A percentile compares a stretch with the other conserved stretches of the same genome.
phyloP scores from a whole-genome alignment of 345 rosid genomes.

The Balakata baccata region DNA sequence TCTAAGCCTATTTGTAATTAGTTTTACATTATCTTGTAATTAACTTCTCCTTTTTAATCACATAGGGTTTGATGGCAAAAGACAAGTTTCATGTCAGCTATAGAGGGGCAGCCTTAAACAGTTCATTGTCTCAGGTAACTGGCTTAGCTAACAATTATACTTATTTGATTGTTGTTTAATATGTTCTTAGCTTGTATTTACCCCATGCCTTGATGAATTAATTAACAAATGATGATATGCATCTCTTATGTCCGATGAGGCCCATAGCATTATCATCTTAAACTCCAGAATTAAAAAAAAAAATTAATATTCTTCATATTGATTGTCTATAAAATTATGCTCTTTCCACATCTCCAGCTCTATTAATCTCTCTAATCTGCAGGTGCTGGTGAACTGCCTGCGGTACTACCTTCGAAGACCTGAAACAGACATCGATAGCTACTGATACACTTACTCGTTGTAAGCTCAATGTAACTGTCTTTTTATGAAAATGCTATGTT shows the following conservation, averaged over 20 bases:
- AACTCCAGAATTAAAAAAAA: neutral
- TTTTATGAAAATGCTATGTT: conserved; percentile 3
- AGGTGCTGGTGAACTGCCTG: conserved; percentile 77
- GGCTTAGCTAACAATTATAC: neutral
- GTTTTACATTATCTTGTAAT: neutral
- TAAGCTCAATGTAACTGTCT: conserved; percentile 19
- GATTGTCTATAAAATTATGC: neutral
- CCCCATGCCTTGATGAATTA: neutral
- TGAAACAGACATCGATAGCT: conserved; percentile 82
- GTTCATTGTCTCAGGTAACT: conserved; percentile 71
- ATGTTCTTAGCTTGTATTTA: neutral
- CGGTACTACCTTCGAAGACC: conserved; percentile 93
- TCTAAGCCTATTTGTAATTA: too few relatives aligned
- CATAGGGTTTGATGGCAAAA: conserved; percentile 85
- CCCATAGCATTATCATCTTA: neutral
- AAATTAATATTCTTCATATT: neutral
- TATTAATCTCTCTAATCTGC: conserved; percentile 18
- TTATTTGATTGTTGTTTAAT: neutral
- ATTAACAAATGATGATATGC: neutral
- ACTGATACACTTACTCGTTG: conserved; percentile 31
- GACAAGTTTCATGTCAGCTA: conserved; percentile 97
- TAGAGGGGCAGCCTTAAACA: conserved; percentile 71
- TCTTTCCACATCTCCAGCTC: neutral
- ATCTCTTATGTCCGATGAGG: too few relatives aligned
- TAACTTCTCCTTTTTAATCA: conserved; percentile 12